These are phyloP conservation scores for Pinus tabuliformis DNA, from an alignment of 75 land plant genomes.

Conservation along the genomic window DNA sequence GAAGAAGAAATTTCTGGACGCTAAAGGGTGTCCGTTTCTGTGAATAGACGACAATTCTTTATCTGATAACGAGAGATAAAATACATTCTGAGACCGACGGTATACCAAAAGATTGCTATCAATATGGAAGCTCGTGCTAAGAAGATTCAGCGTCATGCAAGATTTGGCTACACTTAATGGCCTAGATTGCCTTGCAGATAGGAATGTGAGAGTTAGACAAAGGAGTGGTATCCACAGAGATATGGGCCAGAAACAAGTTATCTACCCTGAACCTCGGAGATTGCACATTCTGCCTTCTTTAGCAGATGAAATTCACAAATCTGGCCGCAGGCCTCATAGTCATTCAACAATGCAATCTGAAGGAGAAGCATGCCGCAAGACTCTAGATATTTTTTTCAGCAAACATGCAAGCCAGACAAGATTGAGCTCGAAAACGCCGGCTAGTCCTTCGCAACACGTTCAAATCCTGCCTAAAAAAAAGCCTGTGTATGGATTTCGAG, in stretches of 20 bases:
- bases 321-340: background rate
- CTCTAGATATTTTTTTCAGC: constrained; percentile 12
- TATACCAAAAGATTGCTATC: background rate
- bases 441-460: too few relatives aligned
- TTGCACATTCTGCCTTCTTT: background rate
- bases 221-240: background rate
- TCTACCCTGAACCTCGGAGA: background rate
- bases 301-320: background rate
- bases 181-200: background rate
- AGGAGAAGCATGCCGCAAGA: constrained; percentile 18
- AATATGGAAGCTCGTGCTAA: background rate
- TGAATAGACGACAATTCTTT: background rate
- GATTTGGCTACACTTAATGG: background rate
- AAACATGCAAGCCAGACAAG: too few relatives aligned
- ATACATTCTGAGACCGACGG: background rate
- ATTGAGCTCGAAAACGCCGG: too few relatives aligned
- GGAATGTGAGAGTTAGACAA: background rate
- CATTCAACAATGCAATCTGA: background rate
- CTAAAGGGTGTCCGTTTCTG: too few relatives aligned
- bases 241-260: background rate
- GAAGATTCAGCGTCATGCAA: background rate
- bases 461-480: too few relatives aligned
- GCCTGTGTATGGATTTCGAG: too few relatives aligned
- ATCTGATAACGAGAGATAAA: background rate
- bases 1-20: background rate